Evolutionary conservation across 805 yeast genomes (phyloP), one percentile per base, ranked within the genome.

Genomic region (Starmerella asiatica): DNA sequence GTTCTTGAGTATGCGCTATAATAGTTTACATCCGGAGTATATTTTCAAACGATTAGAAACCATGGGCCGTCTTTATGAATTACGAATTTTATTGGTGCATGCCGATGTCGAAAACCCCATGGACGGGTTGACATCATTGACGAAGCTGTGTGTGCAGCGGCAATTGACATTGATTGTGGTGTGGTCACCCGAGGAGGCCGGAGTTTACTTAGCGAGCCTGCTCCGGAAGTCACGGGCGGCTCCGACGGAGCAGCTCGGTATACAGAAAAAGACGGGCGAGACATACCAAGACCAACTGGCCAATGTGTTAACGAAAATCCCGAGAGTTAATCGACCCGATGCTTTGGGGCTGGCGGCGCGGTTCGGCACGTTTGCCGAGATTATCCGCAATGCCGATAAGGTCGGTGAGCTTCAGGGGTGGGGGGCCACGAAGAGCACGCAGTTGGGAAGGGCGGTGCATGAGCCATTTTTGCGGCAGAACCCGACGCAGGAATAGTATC

Each of bases 21-120:
- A 60, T 43, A 43, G 56, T 12, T 47, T 64, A 21, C 64, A 59
- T 33, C 68, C 68, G 3, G 68, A 63, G 42, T 63, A 65, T 42
- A 61, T 65, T 16, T 57, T 54, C 50, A 46, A 49, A 16, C 56
- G 69, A 14, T 57, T 64, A 19, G 45, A 47, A 18, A 47, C 50
- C 36, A 49, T 65, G 15, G 64, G 64, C 14, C 44, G 47, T 21
- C 56, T 49, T 29, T 56, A 44, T 42, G 47, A 50, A 27, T 40
- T 54, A 20, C 58, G 64, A 4, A 43, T 63, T 5, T 45, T 64
- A 26, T 54, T 64, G 11, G 56, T 63, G 12, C 53, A 56, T n/a
- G 58, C 62, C 3, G 67, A 63, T 32, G 52, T 61, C 21, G 67
- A 62, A 28, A 59, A 62, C 41, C 61, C 58, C 21, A 48, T 46